A percentile compares a stretch with the other conserved stretches of the same genome.
These are phyloP conservation scores for Bipolaris bicolor DNA, from an alignment of 2,329 filamentous ascomycete species.

Conservation along the genomic window DNA sequence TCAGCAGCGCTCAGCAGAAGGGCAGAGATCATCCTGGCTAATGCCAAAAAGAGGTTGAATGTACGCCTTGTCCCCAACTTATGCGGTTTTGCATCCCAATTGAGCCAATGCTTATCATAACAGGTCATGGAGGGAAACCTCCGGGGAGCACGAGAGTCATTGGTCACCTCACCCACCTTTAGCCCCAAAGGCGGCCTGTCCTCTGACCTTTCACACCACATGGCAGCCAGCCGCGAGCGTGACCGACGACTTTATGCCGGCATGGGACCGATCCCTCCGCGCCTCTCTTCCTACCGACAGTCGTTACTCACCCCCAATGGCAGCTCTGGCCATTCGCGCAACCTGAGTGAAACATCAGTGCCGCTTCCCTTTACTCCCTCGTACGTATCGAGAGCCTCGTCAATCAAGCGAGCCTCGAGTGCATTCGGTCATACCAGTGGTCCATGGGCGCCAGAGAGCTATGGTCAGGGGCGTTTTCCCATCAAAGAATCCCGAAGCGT, in stretches of 20 bases:
- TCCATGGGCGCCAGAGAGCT: slow-evolving; percentile 47
- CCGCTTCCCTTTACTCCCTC: slow-evolving; percentile 42
- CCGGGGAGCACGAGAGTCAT: slow-evolving; percentile 73
- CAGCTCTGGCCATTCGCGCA: slow-evolving; percentile 47
- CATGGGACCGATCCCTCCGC: slow-evolving; percentile 45
- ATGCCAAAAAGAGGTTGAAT: slow-evolving; percentile 86
- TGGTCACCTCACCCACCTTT: slow-evolving; percentile 61
- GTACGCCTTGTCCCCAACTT: slow-evolving; percentile 58
- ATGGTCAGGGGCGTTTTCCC: slow-evolving; percentile 44
- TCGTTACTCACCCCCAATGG: slow-evolving; percentile 39
- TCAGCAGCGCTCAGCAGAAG: slow-evolving; percentile 66
- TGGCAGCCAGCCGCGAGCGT: slow-evolving; percentile 44
- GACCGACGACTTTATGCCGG: slow-evolving; percentile 46
- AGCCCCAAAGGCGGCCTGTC: slow-evolving; percentile 45
- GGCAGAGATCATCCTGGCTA: slow-evolving; percentile 88
- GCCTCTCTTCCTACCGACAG: slow-evolving; percentile 39
- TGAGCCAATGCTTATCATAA: slow-evolving; percentile 31
- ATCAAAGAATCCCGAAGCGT: slow-evolving; percentile 49
- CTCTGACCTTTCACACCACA: slow-evolving; percentile 42
- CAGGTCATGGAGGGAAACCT: slow-evolving; percentile 95
- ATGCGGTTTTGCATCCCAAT: background rate
- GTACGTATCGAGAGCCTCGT: slow-evolving; percentile 31
- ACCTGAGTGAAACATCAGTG: slow-evolving; percentile 51
- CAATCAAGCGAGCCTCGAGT: slow-evolving; percentile 48
- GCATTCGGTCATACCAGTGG: slow-evolving; percentile 47